Conservation (phyloP, 345 rosid species). For the Eucalyptus curtisii region DNA sequence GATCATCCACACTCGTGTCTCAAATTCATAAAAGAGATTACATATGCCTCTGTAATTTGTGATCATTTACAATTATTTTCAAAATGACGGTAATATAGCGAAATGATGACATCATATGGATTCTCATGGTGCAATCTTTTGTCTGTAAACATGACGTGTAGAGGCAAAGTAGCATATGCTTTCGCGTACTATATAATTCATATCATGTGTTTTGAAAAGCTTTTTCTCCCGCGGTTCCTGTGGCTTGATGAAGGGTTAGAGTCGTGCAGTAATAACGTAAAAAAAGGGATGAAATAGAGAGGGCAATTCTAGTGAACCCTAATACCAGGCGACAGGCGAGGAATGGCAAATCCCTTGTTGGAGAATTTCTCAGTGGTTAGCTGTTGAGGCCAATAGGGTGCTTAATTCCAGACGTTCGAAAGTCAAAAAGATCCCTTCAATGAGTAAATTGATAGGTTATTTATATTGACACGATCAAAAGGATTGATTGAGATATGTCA, state of each 20-base stretch:
- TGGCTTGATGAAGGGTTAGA: background rate
- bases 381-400: background rate
- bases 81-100: background rate
- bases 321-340: background rate
- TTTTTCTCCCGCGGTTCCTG: background rate
- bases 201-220: background rate
- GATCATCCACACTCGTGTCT: background rate
- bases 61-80: background rate
- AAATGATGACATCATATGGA: background rate
- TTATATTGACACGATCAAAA: background rate
- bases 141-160: background rate
- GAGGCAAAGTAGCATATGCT: background rate
- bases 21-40: background rate
- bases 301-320: background rate
- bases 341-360: background rate
- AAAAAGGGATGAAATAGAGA: background rate
- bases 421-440: background rate
- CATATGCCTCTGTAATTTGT: background rate
- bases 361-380: background rate
- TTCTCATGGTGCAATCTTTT: background rate
- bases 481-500: background rate
- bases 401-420: background rate
- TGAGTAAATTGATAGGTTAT: background rate
- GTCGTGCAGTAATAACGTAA: background rate
- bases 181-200: background rate